Evolutionary conservation across 2,329 filamentous ascomycete genomes (phyloP), one percentile per base, ranked within the genome.

Genomic region (Sporothrix protearum): DNA sequence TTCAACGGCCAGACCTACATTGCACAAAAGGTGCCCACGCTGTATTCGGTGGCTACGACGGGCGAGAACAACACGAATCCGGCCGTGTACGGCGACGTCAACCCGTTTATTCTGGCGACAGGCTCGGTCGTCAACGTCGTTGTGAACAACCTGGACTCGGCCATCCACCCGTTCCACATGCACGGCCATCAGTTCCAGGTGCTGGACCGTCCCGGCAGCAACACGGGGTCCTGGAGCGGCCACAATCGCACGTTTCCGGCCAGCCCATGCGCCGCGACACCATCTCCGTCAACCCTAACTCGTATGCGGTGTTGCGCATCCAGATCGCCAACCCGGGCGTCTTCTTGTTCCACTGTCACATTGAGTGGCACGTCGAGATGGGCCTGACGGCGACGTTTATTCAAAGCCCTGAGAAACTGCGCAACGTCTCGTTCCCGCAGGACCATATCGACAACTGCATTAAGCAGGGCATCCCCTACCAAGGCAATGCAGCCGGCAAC

Each of bases 401-500:
- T 74, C 87, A 88, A 79, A 85, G 83, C 0, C 87, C 87, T 0
- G 84, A 87, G 70, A 78, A 88, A 14, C 88, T 92, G 73, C 78
- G 84, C 69, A 80, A 80, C 2, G 77, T 87, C 68, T 81, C 80
- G 1, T 86, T 93, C 59, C 89, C 89, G 0, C 78, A 84, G 36
- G 84, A 89, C 72, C 88, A 91, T 76, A 81, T 85, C 75, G 81
- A 80, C 28, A 79, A 79, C 47, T 86, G 85, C 76, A 78, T 81
- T 16, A 83, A 80, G 5, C 80, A 80, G 28, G 81, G 81, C 19
- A 82, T 85, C 1, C 85, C 86, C 0, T 84, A 80, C 1, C 75
- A 77, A 12, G 91, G 91, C 0, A 93, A 93, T 75, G 91, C 91
- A 0, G 91, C 87, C 0, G 91, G 88, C 0, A 91, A 91, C 73